A percentile compares a stretch with the other conserved stretches of the same genome.
Evolutionary conservation across 257 asterid genomes (phyloP).

Genomic region (Solanum ahanhuiri): DNA sequence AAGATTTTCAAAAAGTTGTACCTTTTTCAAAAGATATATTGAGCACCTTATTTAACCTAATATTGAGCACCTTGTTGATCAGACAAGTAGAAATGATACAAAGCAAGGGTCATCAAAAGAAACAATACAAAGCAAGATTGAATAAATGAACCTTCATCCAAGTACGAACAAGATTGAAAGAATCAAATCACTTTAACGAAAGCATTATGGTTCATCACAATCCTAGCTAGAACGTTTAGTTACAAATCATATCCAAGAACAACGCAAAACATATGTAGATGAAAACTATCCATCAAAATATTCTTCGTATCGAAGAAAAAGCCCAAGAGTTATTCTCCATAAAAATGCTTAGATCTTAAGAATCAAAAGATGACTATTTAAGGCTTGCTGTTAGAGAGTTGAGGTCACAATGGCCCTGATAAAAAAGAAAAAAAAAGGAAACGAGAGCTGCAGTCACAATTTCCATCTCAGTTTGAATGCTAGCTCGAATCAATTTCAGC

Average conservation of each 20-base stretch:
- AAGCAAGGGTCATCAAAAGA: background rate
- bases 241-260: background rate
- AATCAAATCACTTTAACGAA: background rate
- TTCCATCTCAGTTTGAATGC: background rate
- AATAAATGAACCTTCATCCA: background rate
- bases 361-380: background rate
- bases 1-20: no score
- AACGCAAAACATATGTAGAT: background rate
- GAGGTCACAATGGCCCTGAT: background rate
- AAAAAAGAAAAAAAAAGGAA: background rate
- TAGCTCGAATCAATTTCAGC: background rate
- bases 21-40: no score
- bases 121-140: background rate
- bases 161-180: background rate
- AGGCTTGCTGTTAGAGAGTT: background rate
- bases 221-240: background rate
- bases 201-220: background rate
- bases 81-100: background rate
- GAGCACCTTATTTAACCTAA: background rate
- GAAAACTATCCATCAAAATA: background rate
- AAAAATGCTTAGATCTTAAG: background rate
- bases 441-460: background rate
- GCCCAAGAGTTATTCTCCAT: background rate
- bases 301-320: background rate
- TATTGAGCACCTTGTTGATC: background rate